A percentile compares a stretch with the other conserved stretches of the same genome.
These are phyloP conservation scores for Malbranchea zuffiana DNA, from an alignment of 2,329 filamentous ascomycete species.

Conservation along the genomic window DNA sequence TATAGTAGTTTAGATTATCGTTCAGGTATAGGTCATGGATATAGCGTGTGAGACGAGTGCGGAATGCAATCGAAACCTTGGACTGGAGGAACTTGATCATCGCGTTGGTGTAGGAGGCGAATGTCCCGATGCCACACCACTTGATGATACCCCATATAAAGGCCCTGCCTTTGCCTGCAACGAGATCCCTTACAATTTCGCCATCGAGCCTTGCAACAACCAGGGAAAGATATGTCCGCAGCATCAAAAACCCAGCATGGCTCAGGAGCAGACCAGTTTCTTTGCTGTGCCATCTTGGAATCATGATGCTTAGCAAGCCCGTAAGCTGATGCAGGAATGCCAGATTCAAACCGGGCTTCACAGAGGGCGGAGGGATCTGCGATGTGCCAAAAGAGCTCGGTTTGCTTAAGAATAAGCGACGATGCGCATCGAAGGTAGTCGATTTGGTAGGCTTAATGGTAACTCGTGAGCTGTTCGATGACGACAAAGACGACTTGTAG, in stretches of 20 bases:
- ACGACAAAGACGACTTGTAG: conserved; percentile 46
- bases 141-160: conserved; percentile 85
- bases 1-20: conserved; percentile 92
- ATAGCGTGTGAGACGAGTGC: conserved; percentile 85
- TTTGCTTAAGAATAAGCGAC: conserved; percentile 83
- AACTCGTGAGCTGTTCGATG: conserved; percentile 68
- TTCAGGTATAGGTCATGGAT: conserved; percentile 96
- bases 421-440: conserved; percentile 91
- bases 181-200: conserved; percentile 88
- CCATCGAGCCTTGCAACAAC: conserved; percentile 88
- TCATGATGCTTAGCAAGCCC: conserved; percentile 93
- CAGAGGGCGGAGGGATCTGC: conserved; percentile 72
- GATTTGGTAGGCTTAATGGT: conserved; percentile 81
- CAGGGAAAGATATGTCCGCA: conserved; percentile 86
- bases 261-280: conserved; percentile 83
- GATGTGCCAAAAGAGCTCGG: conserved; percentile 64
- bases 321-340: conserved; percentile 96
- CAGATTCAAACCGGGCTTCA: conserved; percentile 86
- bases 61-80: conserved; percentile 96
- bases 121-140: conserved; percentile 87
- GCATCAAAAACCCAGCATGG: conserved; percentile 78
- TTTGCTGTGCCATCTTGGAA: conserved; percentile 89
- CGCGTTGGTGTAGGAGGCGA: conserved; percentile 94
- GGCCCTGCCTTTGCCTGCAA: conserved; percentile 81
- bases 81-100: conserved; percentile 98